A percentile compares a stretch with the other conserved stretches of the same genome.
phyloP scores from a whole-genome alignment of 805 yeast species.

The Yarrowia deformans region DNA sequence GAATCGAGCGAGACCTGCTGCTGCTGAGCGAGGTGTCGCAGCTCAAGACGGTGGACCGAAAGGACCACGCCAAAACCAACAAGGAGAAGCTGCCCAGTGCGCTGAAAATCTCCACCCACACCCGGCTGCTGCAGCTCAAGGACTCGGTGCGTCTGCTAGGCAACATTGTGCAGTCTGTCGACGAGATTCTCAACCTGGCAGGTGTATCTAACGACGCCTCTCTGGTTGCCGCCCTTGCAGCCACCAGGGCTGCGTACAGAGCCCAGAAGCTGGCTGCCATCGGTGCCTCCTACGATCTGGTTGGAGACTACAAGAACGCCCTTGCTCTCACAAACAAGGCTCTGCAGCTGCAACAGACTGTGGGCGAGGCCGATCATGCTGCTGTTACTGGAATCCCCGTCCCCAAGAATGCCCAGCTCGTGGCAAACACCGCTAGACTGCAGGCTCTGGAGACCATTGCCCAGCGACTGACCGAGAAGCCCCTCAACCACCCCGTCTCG shows the following conservation, averaged over 20 bases:
- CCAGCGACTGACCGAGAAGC: constrained; percentile 13
- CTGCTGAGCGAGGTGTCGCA: constrained; percentile 48
- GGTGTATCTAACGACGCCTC: constrained; percentile 90
- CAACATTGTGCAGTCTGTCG: constrained; percentile 60
- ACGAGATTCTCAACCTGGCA: constrained; percentile 77
- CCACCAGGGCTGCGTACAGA: constrained; percentile 59
- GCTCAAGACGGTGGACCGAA: constrained; percentile 36
- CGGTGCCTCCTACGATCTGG: constrained; percentile 52
- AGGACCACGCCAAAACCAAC: constrained; percentile 35
- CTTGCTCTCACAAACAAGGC: constrained; percentile 48
- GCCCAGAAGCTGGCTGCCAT: constrained; percentile 56
- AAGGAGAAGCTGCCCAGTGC: constrained; percentile 34
- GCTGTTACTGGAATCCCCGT: constrained; percentile 21
- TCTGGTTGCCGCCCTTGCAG: constrained; percentile 61
- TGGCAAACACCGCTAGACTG: constrained; percentile 4
- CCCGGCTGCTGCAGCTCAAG: constrained; percentile 40
- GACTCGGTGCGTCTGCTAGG: constrained; percentile 61
- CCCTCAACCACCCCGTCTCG: constrained; percentile 49
- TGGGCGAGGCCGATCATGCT: background rate
- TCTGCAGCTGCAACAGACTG: constrained; percentile 33
- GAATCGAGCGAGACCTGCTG: constrained; percentile 73
- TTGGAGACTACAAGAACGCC: constrained; percentile 47
- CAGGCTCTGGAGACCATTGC: constrained; percentile 35
- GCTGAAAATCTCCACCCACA: constrained; percentile 41
- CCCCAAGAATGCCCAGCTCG: constrained; percentile 16